A percentile compares a stretch with the other conserved stretches of the same genome.
Evolutionary conservation across 208 protist genomes (phyloP).

Genomic region (Leishmania martiniquensis): DNA sequence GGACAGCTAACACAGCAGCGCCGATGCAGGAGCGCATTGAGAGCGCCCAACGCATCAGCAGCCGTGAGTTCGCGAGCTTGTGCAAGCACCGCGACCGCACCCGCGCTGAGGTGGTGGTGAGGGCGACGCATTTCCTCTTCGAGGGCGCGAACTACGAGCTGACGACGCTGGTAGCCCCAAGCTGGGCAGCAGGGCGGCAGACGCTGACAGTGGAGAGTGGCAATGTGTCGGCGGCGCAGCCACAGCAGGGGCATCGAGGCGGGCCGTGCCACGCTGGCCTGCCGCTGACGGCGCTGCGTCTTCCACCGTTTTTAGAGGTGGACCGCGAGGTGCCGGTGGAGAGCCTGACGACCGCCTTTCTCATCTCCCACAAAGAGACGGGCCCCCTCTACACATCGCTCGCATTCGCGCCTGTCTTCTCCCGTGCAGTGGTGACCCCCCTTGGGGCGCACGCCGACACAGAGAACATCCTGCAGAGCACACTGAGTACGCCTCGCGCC

Average conservation of each 20-base stretch:
- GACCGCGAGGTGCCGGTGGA: constrained; percentile 78
- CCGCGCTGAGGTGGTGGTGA: constrained; percentile 50
- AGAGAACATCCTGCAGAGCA: constrained; percentile 49
- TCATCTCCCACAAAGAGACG: constrained; percentile 69
- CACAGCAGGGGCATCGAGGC: neutral
- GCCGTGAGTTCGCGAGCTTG: constrained; percentile 73
- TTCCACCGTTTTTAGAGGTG: constrained; percentile 69
- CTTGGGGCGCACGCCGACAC: constrained; percentile 47
- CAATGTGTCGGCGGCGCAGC: neutral
- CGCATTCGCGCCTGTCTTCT: constrained; percentile 74
- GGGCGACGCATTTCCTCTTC: constrained; percentile 66
- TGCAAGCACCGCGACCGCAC: constrained; percentile 54
- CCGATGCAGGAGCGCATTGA: constrained; percentile 43
- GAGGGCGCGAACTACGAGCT: constrained; percentile 65
- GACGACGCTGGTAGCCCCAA: constrained; percentile 56
- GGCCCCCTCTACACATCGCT: constrained; percentile 79
- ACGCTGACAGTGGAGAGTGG: constrained; percentile 63
- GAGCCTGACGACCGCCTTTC: constrained; percentile 53
- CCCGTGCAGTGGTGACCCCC: constrained; percentile 34
- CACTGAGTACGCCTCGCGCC: constrained; percentile 27
- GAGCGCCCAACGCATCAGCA: constrained; percentile 68
- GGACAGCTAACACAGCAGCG: neutral
- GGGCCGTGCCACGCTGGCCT: neutral
- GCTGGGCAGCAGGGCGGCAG: constrained; percentile 61
- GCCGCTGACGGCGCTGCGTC: constrained; percentile 17